These are phyloP conservation scores for Ceratocystis colombiana DNA, from an alignment of 2,329 filamentous ascomycete genomes.

Conservation along the genomic window DNA sequence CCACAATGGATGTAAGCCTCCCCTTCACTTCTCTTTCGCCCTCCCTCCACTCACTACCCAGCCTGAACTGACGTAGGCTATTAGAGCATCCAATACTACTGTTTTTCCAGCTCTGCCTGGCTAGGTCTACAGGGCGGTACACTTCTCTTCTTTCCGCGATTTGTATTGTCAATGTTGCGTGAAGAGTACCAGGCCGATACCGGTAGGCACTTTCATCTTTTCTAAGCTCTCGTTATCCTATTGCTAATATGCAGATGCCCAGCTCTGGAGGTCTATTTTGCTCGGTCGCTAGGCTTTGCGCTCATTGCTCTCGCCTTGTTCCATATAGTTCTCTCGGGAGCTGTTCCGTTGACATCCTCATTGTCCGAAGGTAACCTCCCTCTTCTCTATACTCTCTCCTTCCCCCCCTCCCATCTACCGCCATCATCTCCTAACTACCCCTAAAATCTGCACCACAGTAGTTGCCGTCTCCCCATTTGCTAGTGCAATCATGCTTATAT, in stretches of 20 bases:
- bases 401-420: conserved; percentile 22
- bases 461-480: conserved; percentile 49
- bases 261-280: conserved; percentile 64
- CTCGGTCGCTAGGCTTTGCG: conserved; percentile 57
- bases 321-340: conserved; percentile 59
- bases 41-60: background rate
- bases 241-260: background rate
- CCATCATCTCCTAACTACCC: background rate
- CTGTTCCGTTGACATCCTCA: conserved; percentile 52
- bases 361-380: conserved; percentile 33
- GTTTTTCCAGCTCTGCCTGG: conserved; percentile 44
- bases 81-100: conserved; percentile 43
- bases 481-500: conserved; percentile 54
- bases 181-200: conserved; percentile 31
- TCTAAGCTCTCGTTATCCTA: background rate
- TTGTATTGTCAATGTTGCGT: conserved; percentile 39
- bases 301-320: conserved; percentile 55
- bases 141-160: conserved; percentile 40
- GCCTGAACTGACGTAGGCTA: background rate
- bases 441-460: conserved; percentile 22
- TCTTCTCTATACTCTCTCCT: background rate
- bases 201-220: conserved; percentile 29
- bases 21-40: background rate
- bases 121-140: conserved; percentile 40
- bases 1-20: conserved; percentile 30